phyloP scores from a whole-genome alignment of 805 yeast species.

The Wickerhamiella nectarea region DNA sequence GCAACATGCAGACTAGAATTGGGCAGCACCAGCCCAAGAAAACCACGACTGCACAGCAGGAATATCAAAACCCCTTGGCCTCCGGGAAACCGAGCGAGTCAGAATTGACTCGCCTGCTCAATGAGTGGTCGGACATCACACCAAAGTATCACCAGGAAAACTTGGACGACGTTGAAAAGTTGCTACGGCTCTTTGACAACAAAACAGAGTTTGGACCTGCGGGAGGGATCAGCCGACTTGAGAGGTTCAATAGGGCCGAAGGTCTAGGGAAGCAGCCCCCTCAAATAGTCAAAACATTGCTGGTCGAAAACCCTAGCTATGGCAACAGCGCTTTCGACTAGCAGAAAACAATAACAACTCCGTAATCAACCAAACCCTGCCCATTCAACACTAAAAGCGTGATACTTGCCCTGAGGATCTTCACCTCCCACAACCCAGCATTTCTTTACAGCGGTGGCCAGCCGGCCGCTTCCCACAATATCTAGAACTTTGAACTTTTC shows the following conservation, averaged over 20 bases:
- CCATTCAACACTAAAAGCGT: slow-evolving; percentile 76
- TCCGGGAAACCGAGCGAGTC: background rate
- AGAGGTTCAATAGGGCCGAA: slow-evolving; percentile 29
- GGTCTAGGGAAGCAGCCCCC: slow-evolving; percentile 29
- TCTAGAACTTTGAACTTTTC: slow-evolving; percentile 43
- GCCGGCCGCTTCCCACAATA: slow-evolving; percentile 71
- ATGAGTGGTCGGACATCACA: slow-evolving; percentile 1
- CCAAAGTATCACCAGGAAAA: slow-evolving; percentile 24
- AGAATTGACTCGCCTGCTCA: slow-evolving; percentile 4
- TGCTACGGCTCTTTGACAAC: slow-evolving; percentile 27
- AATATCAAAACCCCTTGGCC: background rate
- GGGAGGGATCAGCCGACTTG: slow-evolving; percentile 28
- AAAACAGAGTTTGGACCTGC: slow-evolving; percentile 27
- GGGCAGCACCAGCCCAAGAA: background rate
- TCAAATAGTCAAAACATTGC: slow-evolving; percentile 21
- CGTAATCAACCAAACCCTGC: slow-evolving; percentile 73
- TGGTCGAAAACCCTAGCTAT: slow-evolving; percentile 13
- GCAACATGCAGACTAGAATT: background rate
- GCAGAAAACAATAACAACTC: background rate
- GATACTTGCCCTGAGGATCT: slow-evolving; percentile 21
- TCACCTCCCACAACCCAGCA: slow-evolving; percentile 44
- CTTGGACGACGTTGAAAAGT: slow-evolving; percentile 20
- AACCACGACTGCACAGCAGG: background rate
- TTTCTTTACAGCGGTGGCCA: slow-evolving; percentile 88
- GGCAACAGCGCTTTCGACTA: background rate